These are phyloP conservation scores for Colletotrichum filicis DNA, from an alignment of 2,329 filamentous ascomycete species.

Conservation along the genomic window DNA sequence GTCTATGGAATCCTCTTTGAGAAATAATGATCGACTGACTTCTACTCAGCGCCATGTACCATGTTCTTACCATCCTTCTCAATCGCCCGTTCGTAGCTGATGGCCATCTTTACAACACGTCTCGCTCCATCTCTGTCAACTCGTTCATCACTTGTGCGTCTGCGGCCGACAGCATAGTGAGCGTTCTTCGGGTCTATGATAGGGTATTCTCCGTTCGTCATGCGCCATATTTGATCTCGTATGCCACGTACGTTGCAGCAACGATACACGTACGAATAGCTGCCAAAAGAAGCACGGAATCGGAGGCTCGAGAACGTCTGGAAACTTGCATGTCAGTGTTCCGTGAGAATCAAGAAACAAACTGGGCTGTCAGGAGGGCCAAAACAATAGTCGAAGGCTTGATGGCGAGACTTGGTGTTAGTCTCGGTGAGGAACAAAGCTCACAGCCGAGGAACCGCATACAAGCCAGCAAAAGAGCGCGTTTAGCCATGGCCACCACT, in stretches of 20 bases:
- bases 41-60: slow-evolving; percentile 53
- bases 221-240: slow-evolving; percentile 64
- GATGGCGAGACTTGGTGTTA: slow-evolving; percentile 55
- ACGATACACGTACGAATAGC: slow-evolving; percentile 64
- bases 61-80: slow-evolving; percentile 63
- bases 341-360: slow-evolving; percentile 60
- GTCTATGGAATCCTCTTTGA: neutral
- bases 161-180: slow-evolving; percentile 57
- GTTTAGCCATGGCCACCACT: neutral
- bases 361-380: slow-evolving; percentile 59
- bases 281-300: slow-evolving; percentile 53
- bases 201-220: slow-evolving; percentile 54
- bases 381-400: slow-evolving; percentile 56
- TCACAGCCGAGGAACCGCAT: neutral
- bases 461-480: neutral
- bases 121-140: slow-evolving; percentile 51
- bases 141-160: slow-evolving; percentile 57
- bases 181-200: slow-evolving; percentile 56
- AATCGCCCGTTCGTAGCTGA: slow-evolving; percentile 64
- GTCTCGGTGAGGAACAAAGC: neutral
- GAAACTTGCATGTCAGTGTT: slow-evolving; percentile 58
- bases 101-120: slow-evolving; percentile 57
- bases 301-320: slow-evolving; percentile 51
- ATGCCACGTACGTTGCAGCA: slow-evolving; percentile 65
- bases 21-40: neutral